Evolutionary conservation across 2,329 filamentous ascomycete genomes (phyloP).

Genomic region (Epichloe coenophiala): DNA sequence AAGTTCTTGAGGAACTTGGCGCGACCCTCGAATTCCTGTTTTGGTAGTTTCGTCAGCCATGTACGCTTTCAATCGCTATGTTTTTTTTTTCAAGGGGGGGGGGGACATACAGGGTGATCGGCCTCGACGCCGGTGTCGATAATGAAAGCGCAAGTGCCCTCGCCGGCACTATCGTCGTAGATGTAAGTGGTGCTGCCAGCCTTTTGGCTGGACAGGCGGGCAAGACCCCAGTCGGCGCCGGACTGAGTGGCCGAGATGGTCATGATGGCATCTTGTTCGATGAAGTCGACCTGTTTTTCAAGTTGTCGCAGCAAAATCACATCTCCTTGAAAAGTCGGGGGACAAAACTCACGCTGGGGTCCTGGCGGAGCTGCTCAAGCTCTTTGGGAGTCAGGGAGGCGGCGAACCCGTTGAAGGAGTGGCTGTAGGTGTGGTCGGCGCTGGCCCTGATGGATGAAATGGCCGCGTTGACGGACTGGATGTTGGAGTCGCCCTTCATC

Average conservation of each 20-base stretch:
- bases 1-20: constrained; percentile 26
- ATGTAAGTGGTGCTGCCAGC: constrained; percentile 18
- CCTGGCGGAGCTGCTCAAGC: constrained; percentile 13
- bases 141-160: constrained; percentile 29
- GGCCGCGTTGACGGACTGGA: constrained; percentile 12
- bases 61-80: neutral
- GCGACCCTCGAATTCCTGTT: constrained; percentile 27
- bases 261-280: constrained; percentile 27
- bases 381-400: constrained; percentile 13
- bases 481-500: constrained; percentile 15
- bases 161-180: constrained; percentile 24
- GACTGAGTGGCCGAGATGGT: constrained; percentile 38
- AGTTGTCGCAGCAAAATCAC: neutral
- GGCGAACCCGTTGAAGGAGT: constrained; percentile 16
- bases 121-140: constrained; percentile 30
- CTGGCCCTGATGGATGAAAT: constrained; percentile 16
- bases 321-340: neutral
- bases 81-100: too few relatives aligned
- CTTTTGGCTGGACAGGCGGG: constrained; percentile 22
- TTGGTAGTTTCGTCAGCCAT: neutral
- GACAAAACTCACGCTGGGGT: constrained; percentile 12
- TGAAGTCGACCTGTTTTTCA: constrained; percentile 16
- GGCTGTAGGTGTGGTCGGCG: constrained; percentile 19
- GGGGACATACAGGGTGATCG: constrained; percentile 19
- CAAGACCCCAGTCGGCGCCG: constrained; percentile 27